phyloP scores from a whole-genome alignment of 2,329 filamentous ascomycete species.

The Ascochyta viciae-villosae region DNA sequence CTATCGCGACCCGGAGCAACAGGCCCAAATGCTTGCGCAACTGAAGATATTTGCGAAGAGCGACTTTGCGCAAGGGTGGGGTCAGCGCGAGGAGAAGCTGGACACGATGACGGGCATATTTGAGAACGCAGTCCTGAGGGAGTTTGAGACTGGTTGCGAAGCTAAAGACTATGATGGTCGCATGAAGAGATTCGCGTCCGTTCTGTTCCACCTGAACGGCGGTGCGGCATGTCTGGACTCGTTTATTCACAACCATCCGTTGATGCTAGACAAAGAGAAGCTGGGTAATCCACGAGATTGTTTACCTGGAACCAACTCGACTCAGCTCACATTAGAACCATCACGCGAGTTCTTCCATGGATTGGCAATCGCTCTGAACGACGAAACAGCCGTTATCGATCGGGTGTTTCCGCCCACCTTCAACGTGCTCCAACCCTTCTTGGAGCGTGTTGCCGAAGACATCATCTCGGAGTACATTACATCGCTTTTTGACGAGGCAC shows the following conservation, averaged over 20 bases:
- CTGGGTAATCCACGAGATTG: slow-evolving; percentile 82
- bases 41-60: slow-evolving; percentile 78
- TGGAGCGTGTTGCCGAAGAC: slow-evolving; percentile 84
- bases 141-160: slow-evolving; percentile 93
- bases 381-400: slow-evolving; percentile 81
- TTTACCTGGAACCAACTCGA: slow-evolving; percentile 70
- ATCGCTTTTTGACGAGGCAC: slow-evolving; percentile 84
- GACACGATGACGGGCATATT: slow-evolving; percentile 80
- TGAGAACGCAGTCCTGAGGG: slow-evolving; percentile 85
- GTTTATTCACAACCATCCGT: slow-evolving; percentile 86
- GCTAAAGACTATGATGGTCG: slow-evolving; percentile 85
- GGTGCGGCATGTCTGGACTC: slow-evolving; percentile 79
- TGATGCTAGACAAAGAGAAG: slow-evolving; percentile 76
- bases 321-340: slow-evolving; percentile 76
- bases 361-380: slow-evolving; percentile 77
- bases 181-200: slow-evolving; percentile 89
- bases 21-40: slow-evolving; percentile 88
- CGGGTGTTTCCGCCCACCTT: slow-evolving; percentile 78
- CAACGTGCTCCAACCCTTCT: slow-evolving; percentile 76
- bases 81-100: slow-evolving; percentile 74
- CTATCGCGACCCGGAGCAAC: slow-evolving; percentile 86
- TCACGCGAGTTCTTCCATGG: slow-evolving; percentile 81
- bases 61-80: slow-evolving; percentile 80
- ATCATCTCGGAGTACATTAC: slow-evolving; percentile 85
- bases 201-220: slow-evolving; percentile 82